These are phyloP conservation scores for Monosporozyma yasuniensis DNA, from an alignment of 805 yeast species.

Conservation along the genomic window DNA sequence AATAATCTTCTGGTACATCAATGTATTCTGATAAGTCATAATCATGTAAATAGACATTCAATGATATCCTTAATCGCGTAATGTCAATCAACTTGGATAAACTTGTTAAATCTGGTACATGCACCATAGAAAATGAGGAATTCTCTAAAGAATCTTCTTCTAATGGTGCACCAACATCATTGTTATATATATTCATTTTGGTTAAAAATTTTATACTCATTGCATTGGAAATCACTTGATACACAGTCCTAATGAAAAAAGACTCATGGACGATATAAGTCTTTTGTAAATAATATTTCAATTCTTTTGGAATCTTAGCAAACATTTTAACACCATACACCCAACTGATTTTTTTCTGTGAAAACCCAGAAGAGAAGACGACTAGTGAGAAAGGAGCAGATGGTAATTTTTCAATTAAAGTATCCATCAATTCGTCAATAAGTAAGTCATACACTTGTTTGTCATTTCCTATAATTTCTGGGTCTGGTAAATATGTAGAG, in stretches of 20 bases:
- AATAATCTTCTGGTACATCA: constrained; percentile 37
- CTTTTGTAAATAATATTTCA: constrained; percentile 46
- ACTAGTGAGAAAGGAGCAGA: constrained; percentile 53
- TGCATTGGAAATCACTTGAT: constrained; percentile 61
- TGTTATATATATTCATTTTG: constrained; percentile 3
- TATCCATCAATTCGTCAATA: constrained; percentile 47
- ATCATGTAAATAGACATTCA: constrained; percentile 66
- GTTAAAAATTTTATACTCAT: constrained; percentile 39
- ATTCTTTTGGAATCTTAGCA: constrained; percentile 47
- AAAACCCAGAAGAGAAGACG: constrained; percentile 77
- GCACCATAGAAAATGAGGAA: constrained; percentile 25
- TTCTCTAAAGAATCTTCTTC: constrained; percentile 8
- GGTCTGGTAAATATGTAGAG: constrained; percentile 66
- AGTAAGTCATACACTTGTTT: constrained; percentile 31
- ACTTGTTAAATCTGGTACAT: constrained; percentile 43
- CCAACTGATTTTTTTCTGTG: constrained; percentile 43
- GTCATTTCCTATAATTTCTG: constrained; percentile 34
- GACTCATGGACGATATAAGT: constrained; percentile 82
- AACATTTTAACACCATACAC: constrained; percentile 59
- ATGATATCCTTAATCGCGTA: constrained; percentile 63
- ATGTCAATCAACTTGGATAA: constrained; percentile 60
- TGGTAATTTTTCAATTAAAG: constrained; percentile 52
- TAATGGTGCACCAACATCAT: constrained; percentile 7
- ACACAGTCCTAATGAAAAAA: constrained; percentile 75
- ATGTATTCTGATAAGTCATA: constrained; percentile 43